A percentile compares a stretch with the other conserved stretches of the same genome.
phyloP scores from a whole-genome alignment of 164 flowering plant species.

The Paratinospora sagittata region DNA sequence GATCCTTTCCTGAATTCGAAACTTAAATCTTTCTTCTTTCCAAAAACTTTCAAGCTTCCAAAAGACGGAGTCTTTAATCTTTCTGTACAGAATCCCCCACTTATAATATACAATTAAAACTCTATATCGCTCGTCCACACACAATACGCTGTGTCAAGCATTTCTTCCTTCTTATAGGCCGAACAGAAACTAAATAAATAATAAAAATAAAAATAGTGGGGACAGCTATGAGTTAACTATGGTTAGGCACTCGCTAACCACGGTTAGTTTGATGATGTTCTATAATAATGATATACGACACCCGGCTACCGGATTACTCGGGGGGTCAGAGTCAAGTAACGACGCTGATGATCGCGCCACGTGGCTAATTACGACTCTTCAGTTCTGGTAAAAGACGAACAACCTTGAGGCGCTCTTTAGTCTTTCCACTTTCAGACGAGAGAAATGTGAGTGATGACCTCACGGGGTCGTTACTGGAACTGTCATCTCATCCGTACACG shows the following conservation, averaged over 20 bases:
- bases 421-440: neutral
- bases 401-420: no score
- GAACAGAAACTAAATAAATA: no score
- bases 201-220: no score
- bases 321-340: neutral
- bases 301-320: neutral
- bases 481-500: neutral
- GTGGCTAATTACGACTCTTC: neutral
- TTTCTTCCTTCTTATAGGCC: no score
- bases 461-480: neutral
- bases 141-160: no score
- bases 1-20: neutral
- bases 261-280: neutral
- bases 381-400: neutral
- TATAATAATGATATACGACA: neutral
- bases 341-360: neutral
- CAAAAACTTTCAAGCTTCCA: neutral
- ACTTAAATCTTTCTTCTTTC: neutral
- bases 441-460: neutral
- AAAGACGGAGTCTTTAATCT: neutral
- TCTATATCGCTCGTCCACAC: no score
- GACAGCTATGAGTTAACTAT: no score
- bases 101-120: no score
- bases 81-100: neutral
- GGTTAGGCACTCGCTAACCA: neutral